A percentile compares a stretch with the other conserved stretches of the same genome.
These are phyloP conservation scores for Raffaelea albimanens DNA, from an alignment of 2,329 filamentous ascomycete species.

Conservation along the genomic window DNA sequence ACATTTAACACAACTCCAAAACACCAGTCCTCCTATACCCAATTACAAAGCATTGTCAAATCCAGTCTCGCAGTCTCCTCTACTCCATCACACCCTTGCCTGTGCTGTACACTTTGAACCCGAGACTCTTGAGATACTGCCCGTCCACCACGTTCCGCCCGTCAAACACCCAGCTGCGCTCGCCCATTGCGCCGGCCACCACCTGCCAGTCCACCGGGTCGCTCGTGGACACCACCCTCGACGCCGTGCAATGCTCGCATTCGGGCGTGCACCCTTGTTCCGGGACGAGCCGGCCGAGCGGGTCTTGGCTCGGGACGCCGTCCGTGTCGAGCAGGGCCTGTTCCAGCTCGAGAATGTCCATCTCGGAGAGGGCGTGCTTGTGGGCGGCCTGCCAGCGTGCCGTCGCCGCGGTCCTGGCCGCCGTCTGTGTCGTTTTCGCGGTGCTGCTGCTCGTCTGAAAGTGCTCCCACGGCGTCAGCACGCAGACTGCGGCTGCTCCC, in stretches of 20 bases:
- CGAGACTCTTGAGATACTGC: neutral
- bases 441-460: neutral
- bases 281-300: neutral
- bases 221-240: neutral
- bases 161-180: constrained; percentile 5
- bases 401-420: neutral
- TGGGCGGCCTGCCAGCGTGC: neutral
- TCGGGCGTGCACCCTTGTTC: neutral
- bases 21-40: too few relatives aligned
- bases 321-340: neutral
- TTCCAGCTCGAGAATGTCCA: constrained; percentile 1
- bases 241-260: neutral
- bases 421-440: neutral
- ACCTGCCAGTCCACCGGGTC: constrained; percentile 1
- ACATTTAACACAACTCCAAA: too few relatives aligned
- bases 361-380: constrained; percentile 1
- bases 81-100: too few relatives aligned
- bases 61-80: too few relatives aligned
- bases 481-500: constrained; percentile 1
- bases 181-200: neutral
- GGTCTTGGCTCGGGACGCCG: too few relatives aligned
- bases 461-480: constrained; percentile 1
- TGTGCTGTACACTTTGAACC: constrained; percentile 4
- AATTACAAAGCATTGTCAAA: too few relatives aligned
- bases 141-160: constrained; percentile 2